phyloP scores from a whole-genome alignment of 2,329 filamentous ascomycete species.

The Verticillium longisporum region DNA sequence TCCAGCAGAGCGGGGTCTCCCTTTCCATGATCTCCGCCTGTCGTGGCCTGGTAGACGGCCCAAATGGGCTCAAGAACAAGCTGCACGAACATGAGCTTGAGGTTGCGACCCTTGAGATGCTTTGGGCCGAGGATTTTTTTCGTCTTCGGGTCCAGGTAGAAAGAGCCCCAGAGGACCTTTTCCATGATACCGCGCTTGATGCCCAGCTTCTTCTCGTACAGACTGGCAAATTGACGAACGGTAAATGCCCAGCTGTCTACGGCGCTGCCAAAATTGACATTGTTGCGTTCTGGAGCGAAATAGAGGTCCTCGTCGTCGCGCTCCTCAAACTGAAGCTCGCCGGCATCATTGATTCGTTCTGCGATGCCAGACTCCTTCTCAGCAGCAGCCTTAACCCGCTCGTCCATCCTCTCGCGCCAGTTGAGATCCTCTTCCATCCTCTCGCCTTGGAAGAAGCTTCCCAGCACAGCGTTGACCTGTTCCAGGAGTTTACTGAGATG shows the following conservation, averaged over 20 bases:
- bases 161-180: slow-evolving; percentile 95
- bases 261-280: slow-evolving; percentile 97
- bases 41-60: slow-evolving; percentile 90
- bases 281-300: slow-evolving; percentile 96
- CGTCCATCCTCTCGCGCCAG: slow-evolving; percentile 90
- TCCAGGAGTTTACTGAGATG: slow-evolving; percentile 87
- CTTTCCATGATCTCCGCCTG: slow-evolving; percentile 72
- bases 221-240: slow-evolving; percentile 80
- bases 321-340: slow-evolving; percentile 72
- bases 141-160: slow-evolving; percentile 93
- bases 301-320: slow-evolving; percentile 95
- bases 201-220: slow-evolving; percentile 95
- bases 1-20: slow-evolving; percentile 78
- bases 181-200: slow-evolving; percentile 85
- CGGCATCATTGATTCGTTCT: slow-evolving; percentile 44
- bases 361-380: slow-evolving; percentile 22
- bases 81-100: slow-evolving; percentile 98
- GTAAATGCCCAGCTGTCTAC: slow-evolving; percentile 99
- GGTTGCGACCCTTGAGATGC: slow-evolving; percentile 81
- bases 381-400: slow-evolving; percentile 59
- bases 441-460: slow-evolving; percentile 96
- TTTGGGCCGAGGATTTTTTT: slow-evolving; percentile 87
- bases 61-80: slow-evolving; percentile 92
- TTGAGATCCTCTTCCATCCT: slow-evolving; percentile 97
- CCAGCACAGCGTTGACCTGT: slow-evolving; percentile 94